These are phyloP conservation scores for Macadamia tetraphylla DNA, from an alignment of 164 flowering plant genomes.

Conservation along the genomic window DNA sequence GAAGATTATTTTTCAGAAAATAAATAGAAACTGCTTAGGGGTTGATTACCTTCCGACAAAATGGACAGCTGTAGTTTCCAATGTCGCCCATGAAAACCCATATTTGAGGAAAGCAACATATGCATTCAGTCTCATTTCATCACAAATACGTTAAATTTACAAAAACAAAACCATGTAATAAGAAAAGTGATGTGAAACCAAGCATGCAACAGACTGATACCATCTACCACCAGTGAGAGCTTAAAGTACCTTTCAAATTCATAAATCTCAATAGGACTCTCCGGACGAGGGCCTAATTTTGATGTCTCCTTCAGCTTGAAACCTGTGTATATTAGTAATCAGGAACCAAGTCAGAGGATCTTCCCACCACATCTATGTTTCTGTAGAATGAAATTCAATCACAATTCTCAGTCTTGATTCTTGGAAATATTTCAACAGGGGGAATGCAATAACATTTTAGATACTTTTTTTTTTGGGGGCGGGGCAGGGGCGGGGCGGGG, in stretches of 20 bases:
- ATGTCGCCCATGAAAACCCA: constrained; percentile 24
- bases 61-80: constrained; percentile 80
- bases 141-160: background rate
- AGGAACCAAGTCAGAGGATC: constrained; percentile 4
- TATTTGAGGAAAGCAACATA: constrained; percentile 22
- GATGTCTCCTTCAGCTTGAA: constrained; percentile 71
- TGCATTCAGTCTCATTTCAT: constrained; percentile 21
- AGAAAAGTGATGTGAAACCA: background rate
- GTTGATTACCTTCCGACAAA: constrained; percentile 84
- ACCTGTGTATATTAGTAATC: constrained; percentile 34
- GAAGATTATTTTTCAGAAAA: background rate
- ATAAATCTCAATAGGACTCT: constrained; percentile 91
- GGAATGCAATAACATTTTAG: background rate
- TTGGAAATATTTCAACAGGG: background rate
- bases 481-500: too few relatives aligned
- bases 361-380: background rate
- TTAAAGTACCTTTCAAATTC: constrained; percentile 63
- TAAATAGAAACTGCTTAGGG: background rate
- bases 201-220: background rate
- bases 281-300: constrained; percentile 90
- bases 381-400: too few relatives aligned
- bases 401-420: background rate
- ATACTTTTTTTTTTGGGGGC: background rate
- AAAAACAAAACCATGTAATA: background rate
- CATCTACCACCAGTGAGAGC: background rate